Percentiles rank a stretch among this genome's conserved stretches.
phyloP scores from a whole-genome alignment of 2,329 filamentous ascomycete genomes.

The Chaetomiaceae sp. region DNA sequence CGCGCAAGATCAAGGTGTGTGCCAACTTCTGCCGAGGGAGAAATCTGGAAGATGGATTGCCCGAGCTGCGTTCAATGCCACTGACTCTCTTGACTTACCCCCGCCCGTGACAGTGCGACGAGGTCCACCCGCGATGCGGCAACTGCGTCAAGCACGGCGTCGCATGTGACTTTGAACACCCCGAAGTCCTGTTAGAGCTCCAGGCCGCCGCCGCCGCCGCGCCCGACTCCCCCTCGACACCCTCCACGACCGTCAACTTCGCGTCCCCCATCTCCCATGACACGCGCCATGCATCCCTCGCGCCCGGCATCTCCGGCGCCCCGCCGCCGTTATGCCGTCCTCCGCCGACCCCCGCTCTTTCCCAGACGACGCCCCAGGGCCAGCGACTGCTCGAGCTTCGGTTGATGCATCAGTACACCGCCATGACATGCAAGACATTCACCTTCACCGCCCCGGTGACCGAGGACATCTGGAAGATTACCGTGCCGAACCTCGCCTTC shows the following conservation, averaged over 20 bases:
- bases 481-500: slow-evolving; percentile 58
- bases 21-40: not conserved
- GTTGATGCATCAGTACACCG: slow-evolving; percentile 61
- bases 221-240: slow-evolving; percentile 22
- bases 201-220: slow-evolving; percentile 35
- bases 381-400: slow-evolving; percentile 55
- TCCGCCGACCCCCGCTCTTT: slow-evolving; percentile 33
- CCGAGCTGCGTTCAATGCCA: too few species aligned
- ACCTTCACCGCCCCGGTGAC: slow-evolving; percentile 47
- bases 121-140: slow-evolving; percentile 59
- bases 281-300: slow-evolving; percentile 24
- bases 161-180: slow-evolving; percentile 58
- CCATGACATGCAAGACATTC: slow-evolving; percentile 55
- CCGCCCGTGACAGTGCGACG: slow-evolving; percentile 50
- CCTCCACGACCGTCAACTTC: slow-evolving; percentile 25
- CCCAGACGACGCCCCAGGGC: slow-evolving; percentile 34
- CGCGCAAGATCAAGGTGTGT: slow-evolving; percentile 63
- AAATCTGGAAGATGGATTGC: not conserved
- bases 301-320: slow-evolving; percentile 20
- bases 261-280: slow-evolving; percentile 20
- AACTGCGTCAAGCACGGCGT: slow-evolving; percentile 66
- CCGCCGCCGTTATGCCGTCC: slow-evolving; percentile 35
- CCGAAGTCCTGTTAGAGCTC: slow-evolving; percentile 43
- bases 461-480: slow-evolving; percentile 55
- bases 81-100: too few species aligned